Evolutionary conservation across 371 early-diverging fungal species (phyloP), one percentile per base, ranked within the genome.

Genomic region (Circinella minor): DNA sequence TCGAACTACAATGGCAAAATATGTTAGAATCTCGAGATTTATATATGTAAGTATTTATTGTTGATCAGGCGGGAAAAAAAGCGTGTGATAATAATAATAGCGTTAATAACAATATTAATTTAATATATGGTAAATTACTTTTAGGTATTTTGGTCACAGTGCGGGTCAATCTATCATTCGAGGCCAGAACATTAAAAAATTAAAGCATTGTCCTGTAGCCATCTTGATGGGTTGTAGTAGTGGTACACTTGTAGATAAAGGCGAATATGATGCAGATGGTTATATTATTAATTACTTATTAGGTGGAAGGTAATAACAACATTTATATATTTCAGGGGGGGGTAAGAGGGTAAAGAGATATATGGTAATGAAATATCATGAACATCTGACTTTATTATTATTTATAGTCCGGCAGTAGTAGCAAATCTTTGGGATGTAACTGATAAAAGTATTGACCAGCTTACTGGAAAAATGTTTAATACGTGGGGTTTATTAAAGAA

Each of bases 361-460:
- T 68, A 47, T 46, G 15, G 62, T 61, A 46, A 38, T 34, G n/a
- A n/a, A 46, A 34, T 59, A 6, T 15, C 49, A 6, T 20, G 2
- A 46, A 36, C 48, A 38, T 20, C 43, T 39, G 15, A 43, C 60
- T 34, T 46, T 14, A 27, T 57, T 39, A 10, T 34, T 36, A 14
- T 13, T 10, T 20, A 51, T 64, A 92, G 96, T 69, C 94, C 93
- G 6, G 87, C 95, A 3, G 81, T 99, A 0, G 91, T 99, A 0
- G 99, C 95, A 20, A 98, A 97, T 72, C 84, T 99, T 17, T 99
- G 99, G 99, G 99, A 99, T 82, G 98, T 99, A 9, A 99, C 99
- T 1, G 99, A 99, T 81, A 88, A 91, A 75, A 99, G 99, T 77
- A 91, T 99, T 55, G 99, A 99, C 75, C 82, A 89, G n/a, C 91